A percentile compares a stretch with the other conserved stretches of the same genome.
Evolutionary conservation across 2,329 filamentous ascomycete genomes (phyloP).

Genomic region (Aspergillus udagawae): DNA sequence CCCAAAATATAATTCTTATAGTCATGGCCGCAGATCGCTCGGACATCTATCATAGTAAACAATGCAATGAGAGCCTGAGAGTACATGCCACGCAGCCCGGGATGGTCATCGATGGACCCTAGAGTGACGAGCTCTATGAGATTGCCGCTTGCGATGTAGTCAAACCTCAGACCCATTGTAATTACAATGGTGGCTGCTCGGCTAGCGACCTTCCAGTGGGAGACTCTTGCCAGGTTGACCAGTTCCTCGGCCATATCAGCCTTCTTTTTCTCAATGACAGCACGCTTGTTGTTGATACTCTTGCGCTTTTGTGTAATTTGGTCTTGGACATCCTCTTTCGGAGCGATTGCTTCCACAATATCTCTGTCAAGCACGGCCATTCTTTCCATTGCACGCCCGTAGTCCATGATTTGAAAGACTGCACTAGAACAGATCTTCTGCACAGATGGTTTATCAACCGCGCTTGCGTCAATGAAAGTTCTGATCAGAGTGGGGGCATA

Average conservation of each 20-base stretch:
- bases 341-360: constrained; percentile 67
- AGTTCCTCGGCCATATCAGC: constrained; percentile 74
- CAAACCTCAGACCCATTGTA: constrained; percentile 87
- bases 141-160: constrained; percentile 73
- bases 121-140: constrained; percentile 78
- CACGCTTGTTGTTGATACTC: constrained; percentile 70
- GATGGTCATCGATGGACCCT: constrained; percentile 87
- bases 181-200: constrained; percentile 86
- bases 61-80: constrained; percentile 72
- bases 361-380: constrained; percentile 76
- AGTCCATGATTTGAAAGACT: constrained; percentile 83
- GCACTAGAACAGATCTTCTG: constrained; percentile 81
- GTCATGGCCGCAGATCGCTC: constrained; percentile 78
- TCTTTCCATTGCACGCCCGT: constrained; percentile 80
- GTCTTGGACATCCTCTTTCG: constrained; percentile 59
- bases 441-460: constrained; percentile 89
- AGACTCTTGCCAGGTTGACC: constrained; percentile 68
- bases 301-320: constrained; percentile 59
- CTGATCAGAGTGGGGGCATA: constrained; percentile 87
- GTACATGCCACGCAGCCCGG: constrained; percentile 76
- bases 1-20: constrained; percentile 84
- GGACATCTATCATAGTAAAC: constrained; percentile 82
- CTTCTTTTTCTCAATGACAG: constrained; percentile 79
- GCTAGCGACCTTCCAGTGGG: constrained; percentile 95
- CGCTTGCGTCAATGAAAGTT: constrained; percentile 82